Base-by-base conservation (phyloP, 768 basidiomycete genomes). In the Lanmaoa rubissima region DNA sequence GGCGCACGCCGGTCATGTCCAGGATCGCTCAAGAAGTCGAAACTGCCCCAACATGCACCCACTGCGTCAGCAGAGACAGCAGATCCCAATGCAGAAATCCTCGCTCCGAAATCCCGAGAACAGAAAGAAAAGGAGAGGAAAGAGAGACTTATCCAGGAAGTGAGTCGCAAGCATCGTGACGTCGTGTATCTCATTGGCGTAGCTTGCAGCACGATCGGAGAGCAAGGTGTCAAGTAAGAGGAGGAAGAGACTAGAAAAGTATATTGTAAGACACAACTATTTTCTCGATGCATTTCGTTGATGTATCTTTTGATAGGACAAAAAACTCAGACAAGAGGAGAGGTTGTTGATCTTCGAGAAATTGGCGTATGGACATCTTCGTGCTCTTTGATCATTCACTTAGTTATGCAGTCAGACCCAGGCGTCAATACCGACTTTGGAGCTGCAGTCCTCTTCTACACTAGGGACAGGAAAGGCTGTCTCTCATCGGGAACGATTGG, bases 251-350 rank as follows among this genome's bases (percentile, higher is more conserved):
- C 75, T 98, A 5, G 95, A 98, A 60, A 92, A 92, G 60, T 98
- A 94, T 66, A 94, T 98, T 64, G 93, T 92, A 54, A 65, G 87
- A 74, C 16, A 21, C 41, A 5, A 2, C 19, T 35, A 12, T 14
- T 34, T 54, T 41, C 32, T n/a, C 24, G 16, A 34, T 32, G 14
- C 7, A 26, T 26, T 46, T 47, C 26, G 5, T 46, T 57, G 42
- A 65, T 31, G 4, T 39, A 16, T 42, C 13, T 42, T 38, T 46
- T 10, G 54, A 47, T 59, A 94, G 92, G 89, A 92, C 48, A 94
- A 94, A 75, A 95, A 95, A 73, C 75, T 96, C 47, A 92, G 89
- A 74, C 92, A 94, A 69, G 94, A 97, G 66, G 92, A 92, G 58
- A 83, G 94, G 44, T 66, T 83, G 5, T 70, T 79, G 19, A 78